These are phyloP conservation scores for Cantharellus cinnabarinus DNA, from an alignment of 768 basidiomycete genomes.

Conservation along the genomic window DNA sequence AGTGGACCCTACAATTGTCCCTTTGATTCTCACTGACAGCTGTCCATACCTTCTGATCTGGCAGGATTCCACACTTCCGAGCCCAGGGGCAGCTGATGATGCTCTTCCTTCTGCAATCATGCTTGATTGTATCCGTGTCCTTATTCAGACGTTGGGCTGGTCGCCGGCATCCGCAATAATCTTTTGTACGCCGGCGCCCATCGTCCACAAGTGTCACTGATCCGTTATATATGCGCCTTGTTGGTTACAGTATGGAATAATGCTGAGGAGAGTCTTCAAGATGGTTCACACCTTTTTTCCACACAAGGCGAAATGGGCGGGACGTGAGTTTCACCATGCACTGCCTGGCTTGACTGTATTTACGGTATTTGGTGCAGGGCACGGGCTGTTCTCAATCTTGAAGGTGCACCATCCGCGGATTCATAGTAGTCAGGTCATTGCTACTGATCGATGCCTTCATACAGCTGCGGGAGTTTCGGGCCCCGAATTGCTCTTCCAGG, in stretches of 20 bases:
- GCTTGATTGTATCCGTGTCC: slow-evolving; percentile 70
- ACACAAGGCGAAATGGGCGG: slow-evolving; percentile 60
- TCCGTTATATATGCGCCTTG: not conserved
- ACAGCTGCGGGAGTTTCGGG: slow-evolving; percentile 73
- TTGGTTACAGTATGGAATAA: slow-evolving; percentile 63
- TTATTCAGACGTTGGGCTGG: slow-evolving; percentile 47
- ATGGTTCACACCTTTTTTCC: slow-evolving; percentile 82
- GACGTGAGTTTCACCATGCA: slow-evolving; percentile 29
- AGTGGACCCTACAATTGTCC: not conserved
- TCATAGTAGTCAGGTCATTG: not conserved
- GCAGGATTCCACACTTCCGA: slow-evolving; percentile 40
- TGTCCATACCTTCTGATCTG: not conserved
- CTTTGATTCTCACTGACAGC: not conserved
- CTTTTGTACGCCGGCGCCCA: slow-evolving; percentile 37
- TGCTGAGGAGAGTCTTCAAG: slow-evolving; percentile 87
- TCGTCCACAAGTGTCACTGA: not conserved
- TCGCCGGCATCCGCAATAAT: slow-evolving; percentile 58
- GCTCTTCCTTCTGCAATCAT: slow-evolving; percentile 76
- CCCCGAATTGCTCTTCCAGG: slow-evolving; percentile 84
- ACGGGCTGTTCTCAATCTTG: slow-evolving; percentile 73
- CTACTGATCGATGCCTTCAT: not conserved
- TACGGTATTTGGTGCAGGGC: slow-evolving; percentile 26
- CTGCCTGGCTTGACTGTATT: not conserved
- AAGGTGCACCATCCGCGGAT: slow-evolving; percentile 29
- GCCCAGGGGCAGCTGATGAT: slow-evolving; percentile 79